Evolutionary conservation across 495 filamentous ascomycete genomes (phyloP).

Genomic region (Pseudomonodictys pantanalensis): DNA sequence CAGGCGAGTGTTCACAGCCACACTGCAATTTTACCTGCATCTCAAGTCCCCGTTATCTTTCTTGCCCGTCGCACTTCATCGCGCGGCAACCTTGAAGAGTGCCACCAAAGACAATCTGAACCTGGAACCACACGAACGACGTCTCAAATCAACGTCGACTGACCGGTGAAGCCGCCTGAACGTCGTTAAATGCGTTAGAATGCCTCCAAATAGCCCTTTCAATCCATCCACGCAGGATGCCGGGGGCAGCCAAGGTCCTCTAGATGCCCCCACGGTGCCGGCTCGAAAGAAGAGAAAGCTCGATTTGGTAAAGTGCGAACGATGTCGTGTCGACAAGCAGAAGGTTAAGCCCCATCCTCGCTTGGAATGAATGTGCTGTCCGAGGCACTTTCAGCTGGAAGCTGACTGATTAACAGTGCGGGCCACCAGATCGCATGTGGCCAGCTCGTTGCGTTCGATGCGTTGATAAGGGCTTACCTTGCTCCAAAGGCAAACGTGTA

Average conservation of each 20-base stretch:
- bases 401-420: neutral
- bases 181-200: too few relatives aligned
- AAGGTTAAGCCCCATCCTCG: neutral
- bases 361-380: neutral
- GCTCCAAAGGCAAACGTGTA: neutral
- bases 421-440: neutral
- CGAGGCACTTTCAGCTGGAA: neutral
- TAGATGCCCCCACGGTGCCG: too few relatives aligned
- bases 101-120: too few relatives aligned
- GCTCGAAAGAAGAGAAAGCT: neutral
- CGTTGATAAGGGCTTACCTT: neutral
- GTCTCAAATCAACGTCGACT: too few relatives aligned
- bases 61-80: too few relatives aligned
- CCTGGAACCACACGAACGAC: too few relatives aligned
- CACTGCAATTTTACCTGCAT: too few relatives aligned
- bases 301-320: neutral
- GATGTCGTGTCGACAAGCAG: neutral
- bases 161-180: too few relatives aligned
- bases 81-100: too few relatives aligned
- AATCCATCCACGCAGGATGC: neutral
- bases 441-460: neutral
- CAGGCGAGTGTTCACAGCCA: too few relatives aligned
- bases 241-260: neutral
- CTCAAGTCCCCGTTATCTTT: too few relatives aligned
- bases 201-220: neutral